These are phyloP conservation scores for Lolium perenne DNA, from an alignment of 176 grass and related monocot species.

Conservation along the genomic window DNA sequence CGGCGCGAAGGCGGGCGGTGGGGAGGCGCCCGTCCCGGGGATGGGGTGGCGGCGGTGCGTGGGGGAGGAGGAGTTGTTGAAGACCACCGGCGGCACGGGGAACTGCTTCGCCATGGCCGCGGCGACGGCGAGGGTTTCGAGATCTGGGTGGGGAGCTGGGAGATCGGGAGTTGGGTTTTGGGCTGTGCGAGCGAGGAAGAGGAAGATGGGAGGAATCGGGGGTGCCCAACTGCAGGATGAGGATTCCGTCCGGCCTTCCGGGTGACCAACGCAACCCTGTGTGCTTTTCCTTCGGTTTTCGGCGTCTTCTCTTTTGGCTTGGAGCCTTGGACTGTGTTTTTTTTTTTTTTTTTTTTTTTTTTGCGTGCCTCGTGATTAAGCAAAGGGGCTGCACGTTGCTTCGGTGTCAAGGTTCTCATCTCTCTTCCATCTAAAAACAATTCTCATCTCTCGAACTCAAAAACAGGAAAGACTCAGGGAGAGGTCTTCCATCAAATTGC, in stretches of 20 bases:
- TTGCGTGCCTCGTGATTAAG: conserved; percentile 14
- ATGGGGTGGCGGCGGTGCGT: conserved; percentile 52
- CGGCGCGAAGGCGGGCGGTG: conserved; percentile 64
- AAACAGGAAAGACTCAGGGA: too few species aligned
- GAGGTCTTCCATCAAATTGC: too few species aligned
- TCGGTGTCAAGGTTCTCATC: background rate
- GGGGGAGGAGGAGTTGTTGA: conserved; percentile 61
- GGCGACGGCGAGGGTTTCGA: conserved; percentile 39
- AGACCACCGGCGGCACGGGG: conserved; percentile 79
- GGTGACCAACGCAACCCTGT: background rate
- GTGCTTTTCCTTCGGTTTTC: conserved; percentile 23
- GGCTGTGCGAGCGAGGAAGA: conserved; percentile 9
- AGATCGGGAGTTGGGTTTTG: conserved; percentile 56
- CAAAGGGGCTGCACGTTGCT: background rate
- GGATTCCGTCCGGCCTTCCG: background rate
- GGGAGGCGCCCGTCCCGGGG: conserved; percentile 29
- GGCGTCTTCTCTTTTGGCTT: background rate
- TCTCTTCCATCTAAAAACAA: too few species aligned
- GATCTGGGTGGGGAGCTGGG: conserved; percentile 42
- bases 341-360: background rate
- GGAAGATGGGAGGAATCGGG: conserved; percentile 4
- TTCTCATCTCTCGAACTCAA: background rate
- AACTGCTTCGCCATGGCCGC: conserved; percentile 90
- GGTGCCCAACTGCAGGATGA: conserved; percentile 20
- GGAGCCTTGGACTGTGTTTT: background rate